Evolutionary conservation across 345 rosid genomes (phyloP).

Genomic region (Corchorus capsularis): DNA sequence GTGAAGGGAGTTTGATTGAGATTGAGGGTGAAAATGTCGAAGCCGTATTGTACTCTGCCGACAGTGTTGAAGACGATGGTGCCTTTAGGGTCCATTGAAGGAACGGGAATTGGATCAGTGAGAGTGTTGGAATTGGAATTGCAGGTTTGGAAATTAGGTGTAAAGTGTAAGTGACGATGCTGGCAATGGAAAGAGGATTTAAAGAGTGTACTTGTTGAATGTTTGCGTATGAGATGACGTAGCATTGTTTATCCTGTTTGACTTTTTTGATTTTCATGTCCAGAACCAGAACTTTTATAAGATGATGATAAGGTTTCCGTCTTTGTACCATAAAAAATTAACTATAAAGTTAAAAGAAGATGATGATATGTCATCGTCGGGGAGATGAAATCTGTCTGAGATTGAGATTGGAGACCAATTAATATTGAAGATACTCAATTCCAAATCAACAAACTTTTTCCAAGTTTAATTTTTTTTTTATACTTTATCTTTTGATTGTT

Average conservation of each 20-base stretch:
- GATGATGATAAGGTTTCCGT: background rate
- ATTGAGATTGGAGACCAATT: too few species aligned
- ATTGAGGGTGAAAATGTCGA: slow-evolving; percentile 65
- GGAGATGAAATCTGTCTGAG: too few species aligned
- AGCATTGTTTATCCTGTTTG: background rate
- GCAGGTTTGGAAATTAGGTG: background rate
- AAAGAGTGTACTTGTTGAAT: background rate
- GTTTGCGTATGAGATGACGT: slow-evolving; percentile 40
- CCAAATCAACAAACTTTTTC: too few species aligned
- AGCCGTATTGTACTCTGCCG: slow-evolving; percentile 71
- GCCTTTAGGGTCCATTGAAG: slow-evolving; percentile 57
- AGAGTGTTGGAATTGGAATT: background rate
- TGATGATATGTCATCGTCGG: too few species aligned
- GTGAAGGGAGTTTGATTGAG: slow-evolving; percentile 21
- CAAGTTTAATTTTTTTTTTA: too few species aligned
- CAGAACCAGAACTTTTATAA: background rate
- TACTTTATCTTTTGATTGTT: too few species aligned
- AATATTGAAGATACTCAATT: too few species aligned
- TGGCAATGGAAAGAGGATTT: too few species aligned
- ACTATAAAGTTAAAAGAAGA: too few species aligned
- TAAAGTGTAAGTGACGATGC: too few species aligned
- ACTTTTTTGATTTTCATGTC: background rate
- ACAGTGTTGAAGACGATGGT: slow-evolving; percentile 69
- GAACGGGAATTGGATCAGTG: background rate
- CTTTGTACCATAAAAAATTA: too few species aligned